phyloP scores from a whole-genome alignment of 139 green algal genomes.

The Edaphochlamys debaryana region DNA sequence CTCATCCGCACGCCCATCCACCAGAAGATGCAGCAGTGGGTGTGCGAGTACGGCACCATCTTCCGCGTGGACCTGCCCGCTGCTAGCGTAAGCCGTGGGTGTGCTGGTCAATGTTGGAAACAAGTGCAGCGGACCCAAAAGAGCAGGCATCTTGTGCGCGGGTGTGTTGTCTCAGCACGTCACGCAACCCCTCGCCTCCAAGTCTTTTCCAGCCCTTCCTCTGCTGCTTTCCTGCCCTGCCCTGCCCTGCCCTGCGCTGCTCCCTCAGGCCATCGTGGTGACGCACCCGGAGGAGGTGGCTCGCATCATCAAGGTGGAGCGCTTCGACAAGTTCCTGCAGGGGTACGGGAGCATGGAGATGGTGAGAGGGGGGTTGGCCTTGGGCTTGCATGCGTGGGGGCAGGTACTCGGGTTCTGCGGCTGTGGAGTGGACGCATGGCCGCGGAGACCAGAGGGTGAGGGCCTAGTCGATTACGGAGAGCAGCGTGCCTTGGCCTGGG shows the following conservation, averaged over 20 bases:
- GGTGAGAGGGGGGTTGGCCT: background rate
- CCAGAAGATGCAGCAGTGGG: background rate
- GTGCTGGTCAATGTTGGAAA: background rate
- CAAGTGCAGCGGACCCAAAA: background rate
- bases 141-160: background rate
- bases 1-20: background rate
- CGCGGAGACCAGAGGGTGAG: background rate
- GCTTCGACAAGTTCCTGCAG: constrained; percentile 24
- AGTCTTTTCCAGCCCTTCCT: background rate
- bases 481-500: too few species aligned
- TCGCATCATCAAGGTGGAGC: constrained; percentile 4
- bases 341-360: constrained; percentile 43
- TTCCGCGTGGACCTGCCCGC: background rate
- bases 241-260: background rate
- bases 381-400: background rate
- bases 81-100: background rate
- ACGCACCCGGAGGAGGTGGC: constrained; percentile 29
- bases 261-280: constrained; percentile 32
- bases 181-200: background rate
- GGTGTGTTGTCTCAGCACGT: background rate
- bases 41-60: background rate
- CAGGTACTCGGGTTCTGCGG: background rate
- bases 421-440: background rate
- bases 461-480: background rate
- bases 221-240: background rate